Conservation (phyloP, 2,329 filamentous ascomycete species). For the Botrytis sinoallii region DNA sequence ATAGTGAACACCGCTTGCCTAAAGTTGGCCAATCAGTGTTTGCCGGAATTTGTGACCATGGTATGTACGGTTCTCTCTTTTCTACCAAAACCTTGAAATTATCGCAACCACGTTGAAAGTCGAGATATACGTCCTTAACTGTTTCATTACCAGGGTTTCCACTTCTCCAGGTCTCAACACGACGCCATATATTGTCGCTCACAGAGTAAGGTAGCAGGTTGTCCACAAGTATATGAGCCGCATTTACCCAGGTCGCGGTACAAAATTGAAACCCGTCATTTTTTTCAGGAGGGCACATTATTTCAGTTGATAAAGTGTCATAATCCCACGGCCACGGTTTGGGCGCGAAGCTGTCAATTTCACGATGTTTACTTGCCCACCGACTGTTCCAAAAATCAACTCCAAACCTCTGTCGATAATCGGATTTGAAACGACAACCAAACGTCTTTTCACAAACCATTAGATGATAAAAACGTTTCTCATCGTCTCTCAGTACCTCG, state of each 20-base stretch:
- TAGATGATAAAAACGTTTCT: not conserved
- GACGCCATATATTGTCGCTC: slow-evolving; percentile 12
- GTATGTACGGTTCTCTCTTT: not conserved
- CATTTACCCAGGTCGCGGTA: slow-evolving; percentile 16
- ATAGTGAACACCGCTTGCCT: not conserved
- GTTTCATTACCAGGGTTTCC: not conserved
- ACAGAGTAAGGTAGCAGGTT: not conserved
- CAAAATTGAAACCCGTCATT: not conserved
- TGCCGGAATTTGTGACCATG: slow-evolving; percentile 4
- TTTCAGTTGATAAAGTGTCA: not conserved
- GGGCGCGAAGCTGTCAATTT: too few relatives aligned
- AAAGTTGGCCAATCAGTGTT: slow-evolving; percentile 7
- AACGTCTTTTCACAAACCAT: too few relatives aligned
- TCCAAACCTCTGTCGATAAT: not conserved
- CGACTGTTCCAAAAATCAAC: not conserved
- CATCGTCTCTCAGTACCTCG: not conserved
- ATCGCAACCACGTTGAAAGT: slow-evolving; percentile 1
- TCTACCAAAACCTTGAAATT: not conserved
- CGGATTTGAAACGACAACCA: not conserved
- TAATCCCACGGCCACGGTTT: slow-evolving; percentile 15
- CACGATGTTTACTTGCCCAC: not conserved
- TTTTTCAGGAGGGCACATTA: not conserved
- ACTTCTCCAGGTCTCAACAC: not conserved
- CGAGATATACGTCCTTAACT: not conserved
- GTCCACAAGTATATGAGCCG: slow-evolving; percentile 6